Percentiles rank a stretch among this genome's conserved stretches.
Evolutionary conservation across 2,329 filamentous ascomycete species (phyloP).

Genomic region (Calonectria hawksworthii): DNA sequence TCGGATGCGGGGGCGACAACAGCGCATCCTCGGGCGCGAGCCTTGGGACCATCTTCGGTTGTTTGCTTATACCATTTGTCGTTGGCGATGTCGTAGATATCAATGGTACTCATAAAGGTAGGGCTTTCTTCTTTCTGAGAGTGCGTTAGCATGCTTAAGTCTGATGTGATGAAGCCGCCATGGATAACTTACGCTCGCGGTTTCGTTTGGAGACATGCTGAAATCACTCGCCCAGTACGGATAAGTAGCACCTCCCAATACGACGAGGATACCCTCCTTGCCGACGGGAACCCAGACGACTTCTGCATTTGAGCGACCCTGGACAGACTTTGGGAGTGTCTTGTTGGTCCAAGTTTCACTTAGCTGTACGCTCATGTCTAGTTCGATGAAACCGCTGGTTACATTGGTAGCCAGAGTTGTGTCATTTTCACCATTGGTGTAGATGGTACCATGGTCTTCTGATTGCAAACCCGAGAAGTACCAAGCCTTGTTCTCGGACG

Average conservation of each 20-base stretch:
- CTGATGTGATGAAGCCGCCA: too few species aligned
- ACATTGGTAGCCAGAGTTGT: constrained; percentile 58
- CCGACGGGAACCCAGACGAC: constrained; percentile 85
- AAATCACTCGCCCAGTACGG: constrained; percentile 62
- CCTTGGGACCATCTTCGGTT: constrained; percentile 71
- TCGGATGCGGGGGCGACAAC: constrained; percentile 81
- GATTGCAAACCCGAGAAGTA: constrained; percentile 77
- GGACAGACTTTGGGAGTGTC: constrained; percentile 63
- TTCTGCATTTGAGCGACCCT: constrained; percentile 73
- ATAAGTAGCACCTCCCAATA: constrained; percentile 79
- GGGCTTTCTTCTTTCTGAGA: constrained; percentile 73
- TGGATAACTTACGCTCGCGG: constrained; percentile 50
- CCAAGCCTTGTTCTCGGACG: constrained; percentile 79
- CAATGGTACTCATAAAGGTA: constrained; percentile 78
- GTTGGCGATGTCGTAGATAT: constrained; percentile 81
- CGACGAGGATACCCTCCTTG: constrained; percentile 80
- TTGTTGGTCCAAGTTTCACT: constrained; percentile 69
- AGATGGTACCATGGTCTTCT: constrained; percentile 64
- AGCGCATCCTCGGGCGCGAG: constrained; percentile 78
- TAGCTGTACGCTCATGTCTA: constrained; percentile 69
- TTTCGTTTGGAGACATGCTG: constrained; percentile 46
- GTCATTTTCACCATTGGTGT: constrained; percentile 49
- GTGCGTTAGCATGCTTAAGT: neutral
- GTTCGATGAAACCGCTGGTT: constrained; percentile 70
- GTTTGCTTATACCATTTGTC: constrained; percentile 78